Conservation (phyloP, 495 filamentous ascomycete species). For the Astrothelium subdiscretum region DNA sequence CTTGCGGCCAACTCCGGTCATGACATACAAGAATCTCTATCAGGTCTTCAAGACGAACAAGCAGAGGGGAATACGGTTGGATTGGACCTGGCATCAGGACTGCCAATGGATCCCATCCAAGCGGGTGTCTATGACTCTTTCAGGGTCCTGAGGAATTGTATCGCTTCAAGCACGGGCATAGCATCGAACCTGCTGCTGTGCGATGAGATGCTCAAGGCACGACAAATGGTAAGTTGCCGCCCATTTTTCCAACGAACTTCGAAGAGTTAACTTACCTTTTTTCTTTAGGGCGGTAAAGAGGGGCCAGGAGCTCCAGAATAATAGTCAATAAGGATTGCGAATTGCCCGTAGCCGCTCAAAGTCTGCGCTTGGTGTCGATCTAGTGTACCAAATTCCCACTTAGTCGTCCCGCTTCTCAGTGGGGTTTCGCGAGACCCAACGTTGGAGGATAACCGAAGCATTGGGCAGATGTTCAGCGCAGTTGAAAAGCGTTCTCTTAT, state of each 20-base stretch:
- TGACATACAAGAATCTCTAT: slow-evolving; percentile 88
- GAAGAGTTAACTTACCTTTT: not conserved
- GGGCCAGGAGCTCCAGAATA: not conserved
- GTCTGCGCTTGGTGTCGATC: not conserved
- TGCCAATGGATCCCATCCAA: slow-evolving; percentile 91
- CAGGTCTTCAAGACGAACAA: slow-evolving; percentile 73
- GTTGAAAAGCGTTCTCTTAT: too few species aligned
- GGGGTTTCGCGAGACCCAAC: too few species aligned
- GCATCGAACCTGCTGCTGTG: slow-evolving; percentile 91
- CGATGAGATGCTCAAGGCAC: slow-evolving; percentile 92
- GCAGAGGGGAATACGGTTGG: slow-evolving; percentile 76
- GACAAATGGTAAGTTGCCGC: slow-evolving; percentile 62
- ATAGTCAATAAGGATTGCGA: not conserved
- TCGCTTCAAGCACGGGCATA: slow-evolving; percentile 89
- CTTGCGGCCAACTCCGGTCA: slow-evolving; percentile 92
- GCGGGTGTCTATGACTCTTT: slow-evolving; percentile 94
- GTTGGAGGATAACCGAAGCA: not conserved
- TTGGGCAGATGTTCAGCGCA: not conserved
- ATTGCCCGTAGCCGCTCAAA: not conserved
- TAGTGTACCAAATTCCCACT: too few species aligned
- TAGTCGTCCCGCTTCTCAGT: not conserved
- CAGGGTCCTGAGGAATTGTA: slow-evolving; percentile 82
- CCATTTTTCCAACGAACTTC: not conserved
- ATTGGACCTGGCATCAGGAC: slow-evolving; percentile 71
- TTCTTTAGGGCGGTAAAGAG: not conserved